These are phyloP conservation scores for Hemisphaericaspora nanyangensis DNA, from an alignment of 805 yeast genomes.

Conservation along the genomic window DNA sequence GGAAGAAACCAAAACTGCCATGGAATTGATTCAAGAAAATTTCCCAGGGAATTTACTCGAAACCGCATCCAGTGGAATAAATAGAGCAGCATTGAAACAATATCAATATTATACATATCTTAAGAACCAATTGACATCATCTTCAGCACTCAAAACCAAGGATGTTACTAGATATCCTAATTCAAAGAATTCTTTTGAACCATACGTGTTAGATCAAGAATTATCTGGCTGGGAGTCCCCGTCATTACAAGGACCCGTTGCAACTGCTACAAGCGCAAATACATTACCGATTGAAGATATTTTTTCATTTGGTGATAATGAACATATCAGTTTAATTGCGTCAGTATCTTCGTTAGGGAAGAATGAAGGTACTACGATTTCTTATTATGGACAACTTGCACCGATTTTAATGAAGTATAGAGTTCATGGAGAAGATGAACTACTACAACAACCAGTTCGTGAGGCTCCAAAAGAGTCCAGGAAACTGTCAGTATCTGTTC, in stretches of 20 bases:
- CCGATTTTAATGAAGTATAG: constrained; percentile 24
- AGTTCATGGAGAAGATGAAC: neutral
- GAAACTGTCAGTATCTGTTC: neutral
- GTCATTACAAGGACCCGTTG: constrained; percentile 24
- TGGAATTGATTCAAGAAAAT: constrained; percentile 11
- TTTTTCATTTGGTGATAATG: constrained; percentile 10
- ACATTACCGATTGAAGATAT: constrained; percentile 6
- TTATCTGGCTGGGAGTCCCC: constrained; percentile 10
- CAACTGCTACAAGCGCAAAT: neutral
- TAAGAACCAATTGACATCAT: constrained; percentile 9
- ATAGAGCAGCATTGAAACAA: constrained; percentile 14
- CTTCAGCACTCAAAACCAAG: constrained; percentile 8
- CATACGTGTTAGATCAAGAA: constrained; percentile 10
- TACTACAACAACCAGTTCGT: neutral
- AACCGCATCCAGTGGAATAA: constrained; percentile 12
- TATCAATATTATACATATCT: constrained; percentile 14
- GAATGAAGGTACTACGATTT: neutral
- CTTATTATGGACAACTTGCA: constrained; percentile 21
- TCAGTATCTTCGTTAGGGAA: constrained; percentile 6
- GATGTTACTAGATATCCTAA: constrained; percentile 1
- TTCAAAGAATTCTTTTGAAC: constrained; percentile 7
- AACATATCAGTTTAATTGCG: constrained; percentile 13
- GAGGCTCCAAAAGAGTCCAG: neutral
- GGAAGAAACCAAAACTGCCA: constrained; percentile 9
- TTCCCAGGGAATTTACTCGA: constrained; percentile 10